Percentiles rank a stretch among this genome's conserved stretches.
Evolutionary conservation across 1,284 basidiomycete genomes (phyloP).

Genomic region (Uromyces viciae-fabae): DNA sequence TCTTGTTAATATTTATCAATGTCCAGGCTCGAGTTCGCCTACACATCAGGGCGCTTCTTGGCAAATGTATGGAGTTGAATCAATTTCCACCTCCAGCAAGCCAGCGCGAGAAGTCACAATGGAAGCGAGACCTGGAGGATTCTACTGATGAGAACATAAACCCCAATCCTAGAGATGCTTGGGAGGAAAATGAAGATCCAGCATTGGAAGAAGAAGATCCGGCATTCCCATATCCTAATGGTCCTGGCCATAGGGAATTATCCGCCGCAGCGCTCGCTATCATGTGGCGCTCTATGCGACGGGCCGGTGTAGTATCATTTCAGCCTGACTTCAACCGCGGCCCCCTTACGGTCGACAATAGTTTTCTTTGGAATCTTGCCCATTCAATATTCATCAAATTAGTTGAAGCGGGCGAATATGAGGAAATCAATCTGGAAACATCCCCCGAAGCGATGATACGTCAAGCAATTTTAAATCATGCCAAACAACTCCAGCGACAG

Average conservation of each 20-base stretch:
- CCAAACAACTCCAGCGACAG: constrained; percentile 3
- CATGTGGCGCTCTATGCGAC: constrained; percentile 31
- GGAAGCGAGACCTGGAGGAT: constrained; percentile 3
- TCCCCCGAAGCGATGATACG: background rate
- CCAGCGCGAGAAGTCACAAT: constrained; percentile 6
- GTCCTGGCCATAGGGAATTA: constrained; percentile 26
- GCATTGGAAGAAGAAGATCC: constrained; percentile 1
- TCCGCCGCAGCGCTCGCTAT: constrained; percentile 20
- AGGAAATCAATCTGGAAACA: constrained; percentile 7
- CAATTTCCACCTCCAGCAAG: constrained; percentile 24
- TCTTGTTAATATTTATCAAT: background rate
- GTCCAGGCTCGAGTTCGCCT: constrained; percentile 20
- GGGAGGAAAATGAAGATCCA: too few relatives aligned
- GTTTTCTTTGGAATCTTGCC: constrained; percentile 13
- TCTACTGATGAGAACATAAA: background rate
- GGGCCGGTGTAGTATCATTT: constrained; percentile 19
- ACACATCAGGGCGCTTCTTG: constrained; percentile 27
- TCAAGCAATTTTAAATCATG: background rate
- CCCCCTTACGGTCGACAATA: background rate
- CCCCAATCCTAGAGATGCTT: background rate
- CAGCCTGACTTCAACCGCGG: constrained; percentile 26
- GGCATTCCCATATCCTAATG: constrained; percentile 19
- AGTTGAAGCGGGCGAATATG: constrained; percentile 12
- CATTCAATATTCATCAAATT: constrained; percentile 18
- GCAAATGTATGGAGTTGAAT: background rate